These are phyloP conservation scores for Megacollybia marginata DNA, from an alignment of 768 basidiomycete species.

Conservation along the genomic window DNA sequence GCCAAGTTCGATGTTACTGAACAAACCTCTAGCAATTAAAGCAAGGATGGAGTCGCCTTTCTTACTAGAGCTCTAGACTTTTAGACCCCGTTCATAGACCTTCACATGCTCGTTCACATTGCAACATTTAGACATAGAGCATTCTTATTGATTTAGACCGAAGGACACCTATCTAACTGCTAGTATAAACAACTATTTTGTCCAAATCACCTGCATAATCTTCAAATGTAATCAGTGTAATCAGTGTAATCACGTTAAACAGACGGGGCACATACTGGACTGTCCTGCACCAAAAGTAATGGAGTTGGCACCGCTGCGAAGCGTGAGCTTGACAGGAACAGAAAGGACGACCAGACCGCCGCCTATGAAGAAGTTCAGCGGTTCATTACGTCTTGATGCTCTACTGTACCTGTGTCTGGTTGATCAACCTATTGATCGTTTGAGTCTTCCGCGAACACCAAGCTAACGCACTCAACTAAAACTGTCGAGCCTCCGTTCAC, in stretches of 20 bases:
- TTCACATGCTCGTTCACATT: no score
- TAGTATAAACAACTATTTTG: conserved; percentile 52
- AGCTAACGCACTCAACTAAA: conserved; percentile 27
- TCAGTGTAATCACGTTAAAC: background rate
- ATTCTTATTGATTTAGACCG: no score
- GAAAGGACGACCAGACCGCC: conserved; percentile 46
- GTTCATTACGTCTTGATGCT: no score
- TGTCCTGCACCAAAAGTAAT: conserved; percentile 44
- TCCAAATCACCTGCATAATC: conserved; percentile 55
- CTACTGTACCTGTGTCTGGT: no score
- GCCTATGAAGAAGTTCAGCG: conserved; percentile 20
- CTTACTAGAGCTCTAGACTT: background rate
- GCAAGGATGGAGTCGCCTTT: conserved; percentile 39
- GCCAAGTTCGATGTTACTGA: background rate
- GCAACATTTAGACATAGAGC: no score
- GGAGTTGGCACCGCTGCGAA: conserved; percentile 43
- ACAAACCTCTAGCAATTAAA: conserved; percentile 55
- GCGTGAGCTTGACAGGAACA: conserved; percentile 44
- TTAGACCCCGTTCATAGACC: no score
- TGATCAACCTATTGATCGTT: no score
- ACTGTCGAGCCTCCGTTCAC: conserved; percentile 50
- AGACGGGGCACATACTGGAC: conserved; percentile 26
- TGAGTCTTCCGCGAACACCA: no score
- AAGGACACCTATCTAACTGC: no score
- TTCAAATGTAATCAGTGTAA: conserved; percentile 10